Conservation (phyloP, 257 asterid species). For the Primulina huaijiensis region DNA sequence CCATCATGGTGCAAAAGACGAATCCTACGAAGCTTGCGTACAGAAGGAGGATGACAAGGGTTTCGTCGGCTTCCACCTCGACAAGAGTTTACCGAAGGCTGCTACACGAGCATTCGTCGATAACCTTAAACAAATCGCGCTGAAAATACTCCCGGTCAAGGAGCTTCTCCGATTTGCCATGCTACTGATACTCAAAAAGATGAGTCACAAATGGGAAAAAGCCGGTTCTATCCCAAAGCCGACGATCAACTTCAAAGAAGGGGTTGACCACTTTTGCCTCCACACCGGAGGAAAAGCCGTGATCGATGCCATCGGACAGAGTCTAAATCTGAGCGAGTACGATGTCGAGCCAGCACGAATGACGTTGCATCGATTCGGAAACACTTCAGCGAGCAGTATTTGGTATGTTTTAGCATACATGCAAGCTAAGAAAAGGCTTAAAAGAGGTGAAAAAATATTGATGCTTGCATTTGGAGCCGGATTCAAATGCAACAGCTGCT, state of each 20-base stretch:
- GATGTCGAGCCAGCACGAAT: conserved; percentile 94
- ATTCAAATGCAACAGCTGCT: conserved; percentile 83
- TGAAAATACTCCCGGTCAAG: conserved; percentile 52
- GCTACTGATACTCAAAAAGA: conserved; percentile 23
- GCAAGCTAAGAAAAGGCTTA: conserved; percentile 79
- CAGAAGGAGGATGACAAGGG: conserved; percentile 72
- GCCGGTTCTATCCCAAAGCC: conserved; percentile 33
- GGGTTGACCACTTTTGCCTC: conserved; percentile 82
- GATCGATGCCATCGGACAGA: conserved; percentile 66
- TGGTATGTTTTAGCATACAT: conserved; percentile 92
- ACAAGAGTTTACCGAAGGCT: conserved; percentile 65
- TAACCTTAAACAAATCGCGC: conserved; percentile 63
- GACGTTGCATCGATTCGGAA: conserved; percentile 93
- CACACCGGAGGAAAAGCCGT: conserved; percentile 98
- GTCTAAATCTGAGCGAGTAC: conserved; percentile 42
- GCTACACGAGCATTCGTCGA: conserved; percentile 82
- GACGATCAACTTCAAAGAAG: conserved; percentile 53
- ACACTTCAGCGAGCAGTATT: conserved; percentile 85
- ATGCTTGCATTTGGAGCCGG: conserved; percentile 97
- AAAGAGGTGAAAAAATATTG: conserved; percentile 64
- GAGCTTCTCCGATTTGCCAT: conserved; percentile 56
- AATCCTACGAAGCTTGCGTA: conserved; percentile 59
- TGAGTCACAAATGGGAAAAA: conserved; percentile 29
- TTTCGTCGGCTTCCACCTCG: conserved; percentile 59
- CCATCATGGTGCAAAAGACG: conserved; percentile 73